A percentile compares a stretch with the other conserved stretches of the same genome.
Evolutionary conservation across 1,284 basidiomycete genomes (phyloP).

Genomic region (Rhodotorula glutinis): DNA sequence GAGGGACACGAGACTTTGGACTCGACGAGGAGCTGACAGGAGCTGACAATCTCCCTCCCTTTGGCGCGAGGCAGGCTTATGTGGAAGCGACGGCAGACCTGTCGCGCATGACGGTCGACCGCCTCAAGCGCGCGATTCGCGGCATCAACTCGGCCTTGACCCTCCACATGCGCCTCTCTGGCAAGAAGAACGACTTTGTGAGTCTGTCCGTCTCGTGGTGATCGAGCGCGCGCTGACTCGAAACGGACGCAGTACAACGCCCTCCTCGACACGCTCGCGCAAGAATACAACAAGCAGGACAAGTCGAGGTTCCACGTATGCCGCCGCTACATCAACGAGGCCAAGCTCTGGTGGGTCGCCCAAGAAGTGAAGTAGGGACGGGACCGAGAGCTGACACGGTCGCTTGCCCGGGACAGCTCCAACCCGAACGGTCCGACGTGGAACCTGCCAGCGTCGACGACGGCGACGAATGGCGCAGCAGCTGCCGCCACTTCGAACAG

Average conservation of each 20-base stretch:
- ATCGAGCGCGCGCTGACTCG: too few species aligned
- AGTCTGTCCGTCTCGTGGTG: conserved; percentile 64
- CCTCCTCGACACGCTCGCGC: not conserved
- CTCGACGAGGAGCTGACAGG: too few species aligned
- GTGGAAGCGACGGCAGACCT: conserved; percentile 10
- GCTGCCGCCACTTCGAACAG: not conserved
- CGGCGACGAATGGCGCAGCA: not conserved
- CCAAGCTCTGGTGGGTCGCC: not conserved
- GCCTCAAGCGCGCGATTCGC: conserved; percentile 68
- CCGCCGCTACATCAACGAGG: conserved; percentile 4
- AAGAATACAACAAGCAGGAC: not conserved
- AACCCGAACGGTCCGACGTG: conserved; percentile 1
- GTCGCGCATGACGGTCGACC: conserved; percentile 64
- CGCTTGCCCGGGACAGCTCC: too few species aligned
- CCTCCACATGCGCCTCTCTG: conserved; percentile 68
- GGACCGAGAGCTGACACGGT: too few species aligned
- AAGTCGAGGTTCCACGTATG: conserved; percentile 3
- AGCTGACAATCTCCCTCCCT: too few species aligned
- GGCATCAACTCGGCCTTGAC: conserved; percentile 61
- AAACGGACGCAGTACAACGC: conserved; percentile 5
- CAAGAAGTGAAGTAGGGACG: not conserved
- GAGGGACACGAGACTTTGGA: not conserved
- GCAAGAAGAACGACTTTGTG: conserved; percentile 78
- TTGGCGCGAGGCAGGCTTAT: not conserved
- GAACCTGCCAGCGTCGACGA: not conserved